Evolutionary conservation across 225 moss, liverwort and hornwort species (phyloP), one percentile per base, ranked within the genome.

Genomic region (Marchantia polymorpha): DNA sequence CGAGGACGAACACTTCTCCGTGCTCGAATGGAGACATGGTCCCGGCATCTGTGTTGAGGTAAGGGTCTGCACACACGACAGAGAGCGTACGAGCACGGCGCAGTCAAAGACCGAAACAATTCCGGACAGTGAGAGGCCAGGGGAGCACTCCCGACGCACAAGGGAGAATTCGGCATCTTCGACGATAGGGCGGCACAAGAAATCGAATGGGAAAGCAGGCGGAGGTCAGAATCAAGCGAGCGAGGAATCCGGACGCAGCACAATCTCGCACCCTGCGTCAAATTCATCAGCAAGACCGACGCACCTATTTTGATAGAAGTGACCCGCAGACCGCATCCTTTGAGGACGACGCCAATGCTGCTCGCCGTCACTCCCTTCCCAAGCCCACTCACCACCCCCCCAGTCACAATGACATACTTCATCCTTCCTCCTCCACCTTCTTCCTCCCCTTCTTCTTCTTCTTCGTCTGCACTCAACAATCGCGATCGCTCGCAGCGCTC

Each of bases 11-110:
- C 71, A 92, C 92, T 79, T 91, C 91, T 31, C 92, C 92, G 48
- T 92, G 91, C 69, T 92, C 92, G 22, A 91, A 92, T 17, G 92
- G 92, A 31, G 92, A 92, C 92, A 92, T 92, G 55, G 91, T 92
- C 76, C 92, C 91, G 27, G 90, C 92, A 87, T 92, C 91, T 20
- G 88, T 92, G 84, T 92, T 92, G 65, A 91, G 83, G 74, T 92
- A 91, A 12, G 92, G 92, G 79, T 92, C 92, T 92, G 82, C 78
- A 78, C 0, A 20, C 12, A 16, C 49, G 47, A 49, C 19, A 72
- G 7, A 50, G 50, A 72, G 31, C 22, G n/a, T 26, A 67, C 15
- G 23, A 8, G 14, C 10, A 67, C 13, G 66, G 66, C n/a, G 12
- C 1, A 6, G n/a, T 67, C 0, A 67, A 67, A 67, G 13, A 67